Base-by-base conservation (phyloP, 2,329 filamentous ascomycete genomes). In the Fusarium sarcochroum region DNA sequence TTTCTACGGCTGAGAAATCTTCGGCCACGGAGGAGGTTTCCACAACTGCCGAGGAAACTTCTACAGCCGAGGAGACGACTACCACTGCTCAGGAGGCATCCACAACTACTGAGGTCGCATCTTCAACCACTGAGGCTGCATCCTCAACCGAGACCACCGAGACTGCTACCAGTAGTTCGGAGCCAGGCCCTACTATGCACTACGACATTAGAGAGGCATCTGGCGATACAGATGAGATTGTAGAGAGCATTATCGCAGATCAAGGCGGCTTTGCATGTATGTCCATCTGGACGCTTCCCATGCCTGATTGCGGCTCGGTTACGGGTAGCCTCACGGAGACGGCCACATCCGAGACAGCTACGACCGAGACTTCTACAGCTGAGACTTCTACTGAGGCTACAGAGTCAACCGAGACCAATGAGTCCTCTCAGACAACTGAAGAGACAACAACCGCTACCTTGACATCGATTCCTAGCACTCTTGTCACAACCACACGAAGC, bases 381-480 rank as follows among this genome's bases (percentile, higher is more conserved):
- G 34, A 35, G 34, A 35, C 27, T 13, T 30, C 27, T 30, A 30
- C 27, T 11, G 27, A 13, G 27, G 27, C 27, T 10, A 15, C 34
- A 2, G 14, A 35, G 34, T 15, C 34, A 32, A 30, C 27, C 4
- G 27, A 13, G 27, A 10, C 27, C 4, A 15, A 14, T 15, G 14
- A 35, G 34, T 7, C 34, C 34, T 35, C 34, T 35, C 34, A 35
- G 1, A 46, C 51, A 8, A 37, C 32, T 6, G 38, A 42, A 14
- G 51, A 46, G 32, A 54, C 51, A 3, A 46, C 51, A n/a, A 47
- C 50, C 3, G 44, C 50, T 13, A 23, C 42, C 11, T 46, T 17
- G 17, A 32, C 42, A 7, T 25, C 42, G 15, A 18, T 18, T 7
- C 42, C 42, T 18, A 46, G 42, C 9, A 46, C 42, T 32, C n/a